Conservation (phyloP, 495 filamentous ascomycete genomes). For the Aspergillus sclerotioniger region DNA sequence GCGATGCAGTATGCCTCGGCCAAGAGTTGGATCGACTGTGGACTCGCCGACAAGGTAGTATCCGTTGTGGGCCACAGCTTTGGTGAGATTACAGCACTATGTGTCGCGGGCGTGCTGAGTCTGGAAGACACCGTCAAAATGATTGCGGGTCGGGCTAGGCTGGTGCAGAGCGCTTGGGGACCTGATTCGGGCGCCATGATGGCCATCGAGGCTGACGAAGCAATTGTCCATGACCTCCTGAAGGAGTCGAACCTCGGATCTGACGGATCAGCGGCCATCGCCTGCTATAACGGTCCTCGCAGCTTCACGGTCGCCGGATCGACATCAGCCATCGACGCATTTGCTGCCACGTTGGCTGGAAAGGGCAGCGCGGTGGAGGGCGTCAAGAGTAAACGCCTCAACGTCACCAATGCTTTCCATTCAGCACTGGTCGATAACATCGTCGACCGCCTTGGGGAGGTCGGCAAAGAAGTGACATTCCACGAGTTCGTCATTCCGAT, state of each 20-base stretch:
- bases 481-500: conserved; percentile 29
- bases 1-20: conserved; percentile 48
- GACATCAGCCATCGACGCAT: conserved; percentile 27
- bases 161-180: conserved; percentile 47
- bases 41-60: conserved; percentile 14
- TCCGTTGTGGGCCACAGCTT: conserved; percentile 51
- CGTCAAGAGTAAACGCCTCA: conserved; percentile 36
- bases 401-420: conserved; percentile 53
- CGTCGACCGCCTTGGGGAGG: conserved; percentile 21
- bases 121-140: conserved; percentile 37
- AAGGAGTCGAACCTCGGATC: not conserved
- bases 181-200: conserved; percentile 49
- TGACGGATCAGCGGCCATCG: not conserved
- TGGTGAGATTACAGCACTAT: conserved; percentile 41
- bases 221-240: conserved; percentile 16
- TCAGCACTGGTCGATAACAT: conserved; percentile 42
- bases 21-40: conserved; percentile 44
- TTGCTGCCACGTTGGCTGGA: not conserved
- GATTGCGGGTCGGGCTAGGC: conserved; percentile 36
- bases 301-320: conserved; percentile 46
- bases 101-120: conserved; percentile 31
- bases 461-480: conserved; percentile 29
- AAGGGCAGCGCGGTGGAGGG: not conserved
- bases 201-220: conserved; percentile 35
- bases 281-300: conserved; percentile 28